Evolutionary conservation across 305 asterid genomes (phyloP).

Genomic region (Fraxinus velutina): DNA sequence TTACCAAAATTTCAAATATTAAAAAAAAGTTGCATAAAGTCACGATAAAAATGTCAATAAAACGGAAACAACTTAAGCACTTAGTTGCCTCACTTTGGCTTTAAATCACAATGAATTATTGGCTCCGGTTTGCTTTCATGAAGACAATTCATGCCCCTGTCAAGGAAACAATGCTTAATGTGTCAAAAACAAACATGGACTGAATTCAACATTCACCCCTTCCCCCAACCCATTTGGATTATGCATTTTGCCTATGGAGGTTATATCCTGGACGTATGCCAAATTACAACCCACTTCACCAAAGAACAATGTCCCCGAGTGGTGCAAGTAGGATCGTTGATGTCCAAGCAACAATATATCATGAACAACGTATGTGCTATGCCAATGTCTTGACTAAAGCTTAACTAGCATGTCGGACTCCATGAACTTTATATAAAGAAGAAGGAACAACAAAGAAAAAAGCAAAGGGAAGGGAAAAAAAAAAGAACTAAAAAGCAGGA

Average conservation of each 20-base stretch:
- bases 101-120: conserved; percentile 82
- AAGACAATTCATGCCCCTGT: conserved; percentile 97
- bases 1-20: conserved; percentile 70
- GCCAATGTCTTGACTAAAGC: background rate
- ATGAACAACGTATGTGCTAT: background rate
- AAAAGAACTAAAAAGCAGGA: background rate
- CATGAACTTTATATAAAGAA: background rate
- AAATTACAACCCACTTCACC: background rate
- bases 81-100: conserved; percentile 93
- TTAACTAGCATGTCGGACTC: background rate
- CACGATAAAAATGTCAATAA: conserved; percentile 5
- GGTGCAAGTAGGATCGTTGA: background rate
- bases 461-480: background rate
- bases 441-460: background rate
- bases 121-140: conserved; percentile 98
- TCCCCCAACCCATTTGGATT: background rate
- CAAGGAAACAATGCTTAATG: conserved; percentile 22
- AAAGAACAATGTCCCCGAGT: background rate
- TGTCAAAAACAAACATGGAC: conserved; percentile 18
- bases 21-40: conserved; percentile 34
- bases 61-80: conserved; percentile 44
- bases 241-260: background rate
- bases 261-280: background rate
- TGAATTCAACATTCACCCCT: background rate
- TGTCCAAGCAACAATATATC: background rate